A percentile compares a stretch with the other conserved stretches of the same genome.
Evolutionary conservation across 2,329 filamentous ascomycete genomes (phyloP).

Genomic region (Cladosporium cucumerinum): DNA sequence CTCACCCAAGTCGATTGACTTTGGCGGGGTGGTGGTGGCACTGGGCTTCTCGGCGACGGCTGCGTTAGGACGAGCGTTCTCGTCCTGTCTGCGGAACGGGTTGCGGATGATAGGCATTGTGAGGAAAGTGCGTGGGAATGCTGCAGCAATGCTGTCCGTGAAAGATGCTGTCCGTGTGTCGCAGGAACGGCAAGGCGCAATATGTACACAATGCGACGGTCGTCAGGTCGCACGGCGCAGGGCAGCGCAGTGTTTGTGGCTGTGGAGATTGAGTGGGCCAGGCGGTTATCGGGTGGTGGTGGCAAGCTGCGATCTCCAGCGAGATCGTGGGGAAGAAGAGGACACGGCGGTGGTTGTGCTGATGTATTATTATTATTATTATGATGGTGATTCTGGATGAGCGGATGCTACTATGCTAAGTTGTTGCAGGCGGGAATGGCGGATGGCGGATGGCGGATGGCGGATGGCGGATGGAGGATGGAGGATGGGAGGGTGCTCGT

Average conservation of each 20-base stretch:
- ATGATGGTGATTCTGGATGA: no score
- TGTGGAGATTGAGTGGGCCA: slow-evolving; percentile 13
- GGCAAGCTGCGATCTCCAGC: slow-evolving; percentile 13
- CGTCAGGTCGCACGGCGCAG: slow-evolving; percentile 6
- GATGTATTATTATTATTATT: neutral
- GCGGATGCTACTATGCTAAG: neutral
- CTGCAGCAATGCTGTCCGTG: neutral
- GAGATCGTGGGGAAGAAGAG: slow-evolving; percentile 8
- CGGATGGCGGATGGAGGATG: no score
- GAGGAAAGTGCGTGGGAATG: neutral
- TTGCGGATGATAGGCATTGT: slow-evolving; percentile 40
- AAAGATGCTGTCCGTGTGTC: neutral
- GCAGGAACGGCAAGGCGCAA: neutral
- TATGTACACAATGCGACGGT: slow-evolving; percentile 13
- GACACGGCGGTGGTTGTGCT: neutral
- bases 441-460: neutral
- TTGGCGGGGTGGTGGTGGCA: slow-evolving; percentile 31
- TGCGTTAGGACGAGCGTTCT: slow-evolving; percentile 30
- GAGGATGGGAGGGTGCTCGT: neutral
- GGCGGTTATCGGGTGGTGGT: neutral
- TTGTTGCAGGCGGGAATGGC: slow-evolving; percentile 1
- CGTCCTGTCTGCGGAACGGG: slow-evolving; percentile 38
- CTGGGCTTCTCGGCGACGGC: slow-evolving; percentile 7
- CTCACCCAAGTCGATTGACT: slow-evolving; percentile 37
- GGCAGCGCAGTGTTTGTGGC: neutral